Percentiles rank a stretch among this genome's conserved stretches.
These are phyloP conservation scores for Globisporangium yorkense DNA, from an alignment of 352 stramenopile species.

Conservation along the genomic window DNA sequence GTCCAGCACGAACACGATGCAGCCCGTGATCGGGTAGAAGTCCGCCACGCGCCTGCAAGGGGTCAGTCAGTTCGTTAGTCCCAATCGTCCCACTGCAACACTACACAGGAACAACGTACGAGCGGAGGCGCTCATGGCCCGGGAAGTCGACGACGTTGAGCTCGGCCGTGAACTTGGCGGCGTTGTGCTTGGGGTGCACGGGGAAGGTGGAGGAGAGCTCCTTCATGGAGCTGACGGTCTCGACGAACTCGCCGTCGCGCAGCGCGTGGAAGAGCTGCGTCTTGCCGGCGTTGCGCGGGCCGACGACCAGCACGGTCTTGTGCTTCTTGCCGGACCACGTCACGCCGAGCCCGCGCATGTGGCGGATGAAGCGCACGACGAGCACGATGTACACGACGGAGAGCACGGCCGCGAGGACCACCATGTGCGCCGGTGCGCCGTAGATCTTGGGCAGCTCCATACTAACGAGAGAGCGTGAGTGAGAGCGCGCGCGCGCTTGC, in stretches of 20 bases:
- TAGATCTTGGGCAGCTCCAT: conserved; percentile 40
- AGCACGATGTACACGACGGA: conserved; percentile 16
- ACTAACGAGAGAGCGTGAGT: too few species aligned
- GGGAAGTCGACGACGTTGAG: conserved; percentile 78
- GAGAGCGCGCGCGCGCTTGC: too few species aligned
- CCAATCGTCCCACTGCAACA: too few species aligned
- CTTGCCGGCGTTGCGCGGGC: conserved; percentile 66
- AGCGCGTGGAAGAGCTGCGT: conserved; percentile 80
- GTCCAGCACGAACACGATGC: conserved; percentile 78
- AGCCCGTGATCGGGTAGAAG: conserved; percentile 65
- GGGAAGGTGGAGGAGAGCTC: conserved; percentile 60
- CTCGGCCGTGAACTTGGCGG: conserved; percentile 60
- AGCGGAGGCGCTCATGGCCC: conserved; percentile 73
- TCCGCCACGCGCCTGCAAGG: conserved; percentile 47
- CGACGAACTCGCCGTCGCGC: conserved; percentile 50
- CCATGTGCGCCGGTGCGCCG: conserved; percentile 49
- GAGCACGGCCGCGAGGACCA: conserved; percentile 33
- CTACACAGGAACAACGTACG: conserved; percentile 23
- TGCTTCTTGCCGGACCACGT: conserved; percentile 69
- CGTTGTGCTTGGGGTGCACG: conserved; percentile 63
- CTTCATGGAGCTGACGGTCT: conserved; percentile 86
- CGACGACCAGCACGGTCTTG: conserved; percentile 64
- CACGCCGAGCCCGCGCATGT: conserved; percentile 61
- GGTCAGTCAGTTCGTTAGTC: background rate
- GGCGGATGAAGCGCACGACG: conserved; percentile 42